Percentiles rank a stretch among this genome's conserved stretches.
These are phyloP conservation scores for Hirschfeldia incana DNA, from an alignment of 345 rosid species.

Conservation along the genomic window DNA sequence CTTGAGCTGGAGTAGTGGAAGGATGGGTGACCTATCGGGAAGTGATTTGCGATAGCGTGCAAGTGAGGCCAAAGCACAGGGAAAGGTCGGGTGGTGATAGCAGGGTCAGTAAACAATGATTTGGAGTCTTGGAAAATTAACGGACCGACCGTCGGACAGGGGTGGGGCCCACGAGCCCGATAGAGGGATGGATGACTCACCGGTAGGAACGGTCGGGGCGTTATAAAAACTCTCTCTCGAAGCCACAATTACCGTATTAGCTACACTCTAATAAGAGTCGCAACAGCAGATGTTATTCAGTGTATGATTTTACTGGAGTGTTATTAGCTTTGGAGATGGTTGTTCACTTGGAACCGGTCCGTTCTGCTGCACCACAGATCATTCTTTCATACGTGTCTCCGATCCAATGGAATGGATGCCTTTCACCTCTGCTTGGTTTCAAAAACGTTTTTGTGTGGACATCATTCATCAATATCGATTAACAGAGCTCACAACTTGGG, in stretches of 20 bases:
- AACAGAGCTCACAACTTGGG: neutral
- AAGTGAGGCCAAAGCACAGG: too few relatives aligned
- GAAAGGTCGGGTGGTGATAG: too few relatives aligned
- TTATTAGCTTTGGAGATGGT: constrained; percentile 47
- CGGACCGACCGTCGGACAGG: too few relatives aligned
- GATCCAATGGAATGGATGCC: constrained; percentile 87
- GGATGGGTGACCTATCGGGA: too few relatives aligned
- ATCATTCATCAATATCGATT: neutral
- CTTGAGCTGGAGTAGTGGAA: too few relatives aligned
- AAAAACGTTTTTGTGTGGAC: neutral
- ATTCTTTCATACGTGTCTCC: constrained; percentile 77
- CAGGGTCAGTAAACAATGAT: too few relatives aligned
- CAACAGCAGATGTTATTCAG: neutral
- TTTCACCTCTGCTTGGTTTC: constrained; percentile 49
- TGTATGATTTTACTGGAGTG: constrained; percentile 53
- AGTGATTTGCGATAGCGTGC: too few relatives aligned
- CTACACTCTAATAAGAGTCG: neutral
- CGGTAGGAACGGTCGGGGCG: too few relatives aligned
- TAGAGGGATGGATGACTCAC: too few relatives aligned
- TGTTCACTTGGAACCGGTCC: constrained; percentile 61
- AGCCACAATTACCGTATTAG: constrained; percentile 59
- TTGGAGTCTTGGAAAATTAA: too few relatives aligned
- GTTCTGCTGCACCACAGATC: constrained; percentile 55
- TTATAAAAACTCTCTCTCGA: constrained; percentile 74
- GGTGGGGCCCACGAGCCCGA: too few relatives aligned